phyloP scores from a whole-genome alignment of 306 rosid genomes.

The Ceratonia siliqua region DNA sequence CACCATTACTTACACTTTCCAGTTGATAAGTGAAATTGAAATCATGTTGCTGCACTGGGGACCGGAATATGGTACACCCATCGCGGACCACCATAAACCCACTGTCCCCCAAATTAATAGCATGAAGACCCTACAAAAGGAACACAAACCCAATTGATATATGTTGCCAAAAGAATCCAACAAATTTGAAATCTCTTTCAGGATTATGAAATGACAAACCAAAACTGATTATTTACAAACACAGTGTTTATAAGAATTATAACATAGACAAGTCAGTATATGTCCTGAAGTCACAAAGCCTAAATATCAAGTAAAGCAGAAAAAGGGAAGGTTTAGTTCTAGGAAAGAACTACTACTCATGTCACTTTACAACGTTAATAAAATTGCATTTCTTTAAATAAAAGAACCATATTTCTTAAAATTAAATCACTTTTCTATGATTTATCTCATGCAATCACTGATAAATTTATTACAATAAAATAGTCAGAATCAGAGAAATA shows the following conservation, averaged over 20 bases:
- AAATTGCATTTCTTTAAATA: background rate
- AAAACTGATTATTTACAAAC: background rate
- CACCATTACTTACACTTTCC: conserved; percentile 74
- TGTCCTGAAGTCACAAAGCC: background rate
- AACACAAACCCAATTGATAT: conserved; percentile 30
- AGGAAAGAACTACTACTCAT: background rate
- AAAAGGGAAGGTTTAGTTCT: background rate
- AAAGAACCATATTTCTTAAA: background rate
- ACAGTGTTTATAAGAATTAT: background rate
- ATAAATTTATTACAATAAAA: background rate
- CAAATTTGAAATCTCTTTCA: background rate
- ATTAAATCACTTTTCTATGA: background rate
- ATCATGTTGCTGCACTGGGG: conserved; percentile 98
- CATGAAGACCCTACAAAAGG: conserved; percentile 74
- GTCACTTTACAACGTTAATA: background rate
- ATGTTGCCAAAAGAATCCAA: conserved; percentile 6
- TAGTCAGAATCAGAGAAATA: background rate
- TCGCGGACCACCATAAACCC: conserved; percentile 96
- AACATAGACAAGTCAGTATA: background rate
- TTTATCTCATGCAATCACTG: background rate
- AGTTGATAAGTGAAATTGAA: conserved; percentile 94
- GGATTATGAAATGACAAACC: conserved; percentile 20
- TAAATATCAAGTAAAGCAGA: background rate
- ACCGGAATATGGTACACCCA: conserved; percentile 86
- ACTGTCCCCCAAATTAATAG: conserved; percentile 95